These are phyloP conservation scores for Polytolypa hystricis DNA, from an alignment of 2,329 filamentous ascomycete species.

Conservation along the genomic window DNA sequence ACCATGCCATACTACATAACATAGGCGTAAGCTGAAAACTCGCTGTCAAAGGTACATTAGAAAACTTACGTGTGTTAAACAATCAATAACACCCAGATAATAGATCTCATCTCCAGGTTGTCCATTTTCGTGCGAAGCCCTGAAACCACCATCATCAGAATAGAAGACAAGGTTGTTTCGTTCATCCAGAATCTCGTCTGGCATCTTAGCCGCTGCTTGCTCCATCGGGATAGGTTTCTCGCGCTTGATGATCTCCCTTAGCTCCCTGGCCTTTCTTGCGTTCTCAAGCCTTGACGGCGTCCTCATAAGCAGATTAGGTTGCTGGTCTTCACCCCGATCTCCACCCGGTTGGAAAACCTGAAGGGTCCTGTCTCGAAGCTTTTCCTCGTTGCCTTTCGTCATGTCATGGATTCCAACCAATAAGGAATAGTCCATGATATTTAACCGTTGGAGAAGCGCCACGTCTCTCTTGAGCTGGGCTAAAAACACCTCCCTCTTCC, in stretches of 20 bases:
- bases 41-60: background rate
- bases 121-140: constrained; percentile 85
- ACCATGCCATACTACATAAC: constrained; percentile 67
- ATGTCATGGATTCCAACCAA: constrained; percentile 90
- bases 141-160: constrained; percentile 83
- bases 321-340: constrained; percentile 51
- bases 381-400: constrained; percentile 85
- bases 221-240: constrained; percentile 92
- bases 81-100: constrained; percentile 97
- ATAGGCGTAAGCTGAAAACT: constrained; percentile 7
- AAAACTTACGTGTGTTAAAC: constrained; percentile 77
- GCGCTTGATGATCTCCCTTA: constrained; percentile 82
- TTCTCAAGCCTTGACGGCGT: constrained; percentile 92
- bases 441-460: constrained; percentile 68
- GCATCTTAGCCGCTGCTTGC: constrained; percentile 72
- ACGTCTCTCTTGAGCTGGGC: constrained; percentile 85
- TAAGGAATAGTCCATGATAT: constrained; percentile 98
- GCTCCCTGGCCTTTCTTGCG: constrained; percentile 76
- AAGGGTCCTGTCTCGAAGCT: constrained; percentile 76
- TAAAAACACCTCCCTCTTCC: constrained; percentile 79
- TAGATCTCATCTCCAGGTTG: constrained; percentile 82
- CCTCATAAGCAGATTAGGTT: constrained; percentile 59
- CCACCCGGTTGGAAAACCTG: constrained; percentile 89
- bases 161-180: constrained; percentile 77
- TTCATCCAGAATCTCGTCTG: constrained; percentile 70